Base-by-base conservation (phyloP, 805 yeast genomes). In the Myxozyma neotropica region DNA sequence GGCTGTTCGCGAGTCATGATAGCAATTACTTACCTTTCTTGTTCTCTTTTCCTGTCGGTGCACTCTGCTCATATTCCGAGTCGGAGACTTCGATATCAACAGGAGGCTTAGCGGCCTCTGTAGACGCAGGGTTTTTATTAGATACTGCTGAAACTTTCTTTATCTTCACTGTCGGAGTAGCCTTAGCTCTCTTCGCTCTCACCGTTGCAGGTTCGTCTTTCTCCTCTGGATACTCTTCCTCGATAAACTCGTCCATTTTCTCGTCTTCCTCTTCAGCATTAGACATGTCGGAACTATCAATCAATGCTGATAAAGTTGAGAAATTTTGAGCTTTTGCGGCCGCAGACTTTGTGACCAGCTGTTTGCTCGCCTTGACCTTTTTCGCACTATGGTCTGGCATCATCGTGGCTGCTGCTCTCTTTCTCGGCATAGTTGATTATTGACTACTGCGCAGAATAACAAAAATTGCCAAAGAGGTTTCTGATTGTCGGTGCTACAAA, bases 241-340 rank as follows among this genome's bases (percentile, higher is more conserved):
- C n/a, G 4, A n/a, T 7, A 29, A 15, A 12, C 31, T 45, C 35
- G 29, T 17, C n/a, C 21, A 35, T 50, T 3, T 6, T 12, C 10
- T 4, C 48, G 6, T 40, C 48, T 6, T 29, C 45, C 19, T 39
- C 51, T 21, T 42, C 59, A 13, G 33, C 55, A 7, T 24, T 35
- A 6, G 35, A 19, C n/a, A 36, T 40, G 26, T 54, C 58, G 1
- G 58, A 54, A 36, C 53, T 47, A 39, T 46, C 53, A 27, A 54
- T 31, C 19, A 54, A 33, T 2, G 58, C 53, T 1, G 53, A 54
- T n/a, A 54, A 23, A 5, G 58, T 36, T 4, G 52, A 27, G n/a
- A 31, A 31, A 21, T 35, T 33, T 15, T 27, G 43, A n/a, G 38
- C 7, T n/a, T 49, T 49, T 8, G 45, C 24, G n/a, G 45, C 24